Evolutionary conservation across 2,329 filamentous ascomycete species (phyloP).

Genomic region (Colletotrichum theobromicola): DNA sequence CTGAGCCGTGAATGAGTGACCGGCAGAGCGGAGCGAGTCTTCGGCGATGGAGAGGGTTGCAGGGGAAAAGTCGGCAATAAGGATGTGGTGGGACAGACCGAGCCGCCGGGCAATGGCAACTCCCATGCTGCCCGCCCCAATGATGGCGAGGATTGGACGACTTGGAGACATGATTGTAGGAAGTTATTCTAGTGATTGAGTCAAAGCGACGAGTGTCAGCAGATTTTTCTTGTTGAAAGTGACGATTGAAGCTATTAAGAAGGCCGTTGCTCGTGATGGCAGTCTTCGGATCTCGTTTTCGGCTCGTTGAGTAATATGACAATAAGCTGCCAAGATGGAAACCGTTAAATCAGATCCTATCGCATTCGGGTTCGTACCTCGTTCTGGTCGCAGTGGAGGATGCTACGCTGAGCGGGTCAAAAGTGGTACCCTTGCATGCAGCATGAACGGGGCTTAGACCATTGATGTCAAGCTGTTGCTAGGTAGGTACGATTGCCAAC

Average conservation of each 20-base stretch:
- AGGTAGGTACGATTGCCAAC: too few relatives aligned
- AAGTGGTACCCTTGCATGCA: background rate
- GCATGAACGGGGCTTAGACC: background rate
- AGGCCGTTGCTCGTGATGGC: background rate
- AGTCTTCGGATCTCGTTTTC: background rate
- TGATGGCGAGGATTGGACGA: background rate
- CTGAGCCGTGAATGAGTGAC: background rate
- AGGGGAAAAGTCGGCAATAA: background rate
- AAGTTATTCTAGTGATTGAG: background rate
- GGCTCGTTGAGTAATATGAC: background rate
- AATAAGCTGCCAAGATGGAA: background rate
- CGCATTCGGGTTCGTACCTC: background rate
- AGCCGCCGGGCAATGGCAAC: background rate
- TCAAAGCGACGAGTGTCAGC: background rate
- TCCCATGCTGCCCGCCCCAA: conserved; percentile 6
- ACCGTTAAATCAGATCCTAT: background rate
- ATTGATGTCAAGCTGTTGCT: background rate
- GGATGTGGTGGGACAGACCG: background rate
- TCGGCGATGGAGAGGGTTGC: background rate
- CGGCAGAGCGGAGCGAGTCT: background rate
- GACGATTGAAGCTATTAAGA: background rate
- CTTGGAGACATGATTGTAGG: background rate
- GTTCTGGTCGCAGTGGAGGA: background rate
- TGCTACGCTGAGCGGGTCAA: background rate
- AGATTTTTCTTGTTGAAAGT: background rate